Evolutionary conservation across 805 yeast genomes (phyloP), one percentile per base, ranked within the genome.

Genomic region (Spathaspora hagerdaliae): DNA sequence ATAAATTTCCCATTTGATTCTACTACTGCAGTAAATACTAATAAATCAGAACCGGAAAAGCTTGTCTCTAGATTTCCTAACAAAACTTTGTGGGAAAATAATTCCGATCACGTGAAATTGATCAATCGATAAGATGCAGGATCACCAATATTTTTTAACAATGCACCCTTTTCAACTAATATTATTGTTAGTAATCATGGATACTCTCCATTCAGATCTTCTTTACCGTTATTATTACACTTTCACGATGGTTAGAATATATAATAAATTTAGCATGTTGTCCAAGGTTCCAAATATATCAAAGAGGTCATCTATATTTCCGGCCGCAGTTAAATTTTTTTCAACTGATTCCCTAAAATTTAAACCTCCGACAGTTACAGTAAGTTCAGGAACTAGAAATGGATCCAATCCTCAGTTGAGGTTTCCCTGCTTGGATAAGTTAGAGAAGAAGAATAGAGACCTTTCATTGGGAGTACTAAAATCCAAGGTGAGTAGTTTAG

Each of bases 401-500:
- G 43, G 61, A n/a, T 72, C 84, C 5, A 82, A 82, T 51, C 86
- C 87, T 1, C 87, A 78, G 48, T 67, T 85, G 73, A 63, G 83
- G 2, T 90, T 90, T 61, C 97, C 97, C 5, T 90, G 97, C 62
- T 70, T 90, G 32, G 97, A 90, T 63, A 81, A 76, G 53, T 69
- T 84, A 24, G 96, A 89, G 53, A 69, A 73, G 45, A 77, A 81
- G 51, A 73, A 74, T 1, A 70, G 73, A 39, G 48, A 49, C 6
- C 53, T 36, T 12, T 45, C 49, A 10, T 15, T 43, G 15, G 53
- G 63, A 6, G 52, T 58, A n/a, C 41, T 56, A 41, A 34, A 48
- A 54, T 36, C 49, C 33, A 43, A 43, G 7, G 44, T 56, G 26
- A 55, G 52, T 31, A 64, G 80, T 5, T 62, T 79, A 41, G 85